Evolutionary conservation across 331 rosid genomes (phyloP), one percentile per base, ranked within the genome.

Genomic region (Ulmus americana): DNA sequence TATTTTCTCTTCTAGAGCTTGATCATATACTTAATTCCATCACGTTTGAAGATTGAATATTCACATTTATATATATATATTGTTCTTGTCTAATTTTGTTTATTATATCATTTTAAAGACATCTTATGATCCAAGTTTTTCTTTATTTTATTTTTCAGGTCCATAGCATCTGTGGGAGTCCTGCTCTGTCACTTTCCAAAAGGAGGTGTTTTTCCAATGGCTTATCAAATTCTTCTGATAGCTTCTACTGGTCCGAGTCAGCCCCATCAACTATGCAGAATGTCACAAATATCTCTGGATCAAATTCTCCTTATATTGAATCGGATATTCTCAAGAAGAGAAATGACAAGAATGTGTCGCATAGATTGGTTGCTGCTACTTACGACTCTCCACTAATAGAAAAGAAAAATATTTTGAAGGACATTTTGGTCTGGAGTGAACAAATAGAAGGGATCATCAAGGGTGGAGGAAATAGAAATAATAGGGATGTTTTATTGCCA

Each of bases 371-470:
- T 45, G 58, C 74, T 69, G 63, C 80, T 16, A 28, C 63, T 63
- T 70, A 68, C 71, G 59, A 74, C 42, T 64, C 81, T 15, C 72
- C 77, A 12, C 76, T 8, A 52, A 64, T 79, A 44, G 80, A 76
- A 67, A 87, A 81, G 63, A 80, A 73, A 59, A 72, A 77, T 67
- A 58, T 58, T 61, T 70, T 90, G 79, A 85, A 84, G 77, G 97
- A 87, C 73, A 85, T 90, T 58, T 81, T 90, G 95, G 67, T 87
- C 55, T 90, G 97, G 95, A 95, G 97, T 70, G 95, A 86, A 77
- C 22, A 20, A 20, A 20, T 20, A 20, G 22, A 20, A 20, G 0
- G 1, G 22, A 79, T 72, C 50, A 69, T 75, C 49, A 88, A 83
- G 18, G 76, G 69, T 64, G 76, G 75, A 59, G 64, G 67, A 61